phyloP scores from a whole-genome alignment of 371 early-diverging fungal species.

The Apophysomyces elegans region DNA sequence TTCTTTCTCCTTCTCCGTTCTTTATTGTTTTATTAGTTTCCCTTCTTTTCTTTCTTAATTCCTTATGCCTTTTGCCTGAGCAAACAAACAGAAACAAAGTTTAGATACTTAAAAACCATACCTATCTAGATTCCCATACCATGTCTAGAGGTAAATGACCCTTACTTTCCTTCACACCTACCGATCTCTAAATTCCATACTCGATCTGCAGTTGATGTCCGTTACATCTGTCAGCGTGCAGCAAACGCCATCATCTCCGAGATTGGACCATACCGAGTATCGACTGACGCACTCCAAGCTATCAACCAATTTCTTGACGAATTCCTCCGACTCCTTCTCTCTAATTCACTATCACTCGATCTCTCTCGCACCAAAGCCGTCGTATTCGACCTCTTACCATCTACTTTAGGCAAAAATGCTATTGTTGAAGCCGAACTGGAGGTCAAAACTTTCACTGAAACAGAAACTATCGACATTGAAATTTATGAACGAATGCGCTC shows the following conservation, averaged over 20 bases:
- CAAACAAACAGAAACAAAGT: slow-evolving; percentile 10
- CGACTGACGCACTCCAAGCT: slow-evolving; percentile 61
- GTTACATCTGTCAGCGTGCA: slow-evolving; percentile 65
- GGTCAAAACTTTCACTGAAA: slow-evolving; percentile 57
- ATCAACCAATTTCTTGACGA: slow-evolving; percentile 68
- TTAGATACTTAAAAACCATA: neutral
- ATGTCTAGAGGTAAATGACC: slow-evolving; percentile 17
- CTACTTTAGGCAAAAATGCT: slow-evolving; percentile 63
- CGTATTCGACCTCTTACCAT: slow-evolving; percentile 49
- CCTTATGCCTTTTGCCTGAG: slow-evolving; percentile 11
- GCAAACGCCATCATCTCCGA: slow-evolving; percentile 70
- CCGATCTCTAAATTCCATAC: too few relatives aligned
- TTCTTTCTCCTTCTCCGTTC: slow-evolving; percentile 2
- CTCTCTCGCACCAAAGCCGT: slow-evolving; percentile 53
- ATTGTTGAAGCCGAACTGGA: slow-evolving; percentile 70
- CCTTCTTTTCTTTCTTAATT: slow-evolving; percentile 6
- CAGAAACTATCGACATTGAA: slow-evolving; percentile 30
- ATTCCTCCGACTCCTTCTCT: slow-evolving; percentile 52
- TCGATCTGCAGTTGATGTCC: slow-evolving; percentile 10
- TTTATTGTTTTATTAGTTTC: slow-evolving; percentile 4
- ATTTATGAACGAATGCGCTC: slow-evolving; percentile 42
- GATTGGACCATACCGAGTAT: slow-evolving; percentile 60
- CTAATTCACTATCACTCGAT: slow-evolving; percentile 51
- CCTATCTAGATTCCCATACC: slow-evolving; percentile 10
- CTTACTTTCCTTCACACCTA: neutral